Base-by-base conservation (phyloP, 345 rosid genomes). In the Lumnitzera racemosa region DNA sequence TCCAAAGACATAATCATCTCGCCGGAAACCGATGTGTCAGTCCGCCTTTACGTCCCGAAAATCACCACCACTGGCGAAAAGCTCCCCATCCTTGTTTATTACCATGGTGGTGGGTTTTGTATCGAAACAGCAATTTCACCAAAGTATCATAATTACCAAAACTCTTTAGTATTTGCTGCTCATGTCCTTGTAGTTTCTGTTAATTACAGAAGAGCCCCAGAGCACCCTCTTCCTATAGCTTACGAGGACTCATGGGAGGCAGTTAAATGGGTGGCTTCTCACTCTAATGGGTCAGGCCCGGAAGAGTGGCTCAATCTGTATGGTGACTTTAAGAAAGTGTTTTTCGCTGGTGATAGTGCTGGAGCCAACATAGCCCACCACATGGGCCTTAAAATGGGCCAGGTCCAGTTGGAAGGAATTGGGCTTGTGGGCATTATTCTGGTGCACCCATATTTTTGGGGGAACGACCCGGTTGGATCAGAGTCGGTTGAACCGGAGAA, bases 241-340 rank as follows among this genome's bases (percentile, higher is more conserved):
- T 58, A 76, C 1, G 81, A 78, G 13, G 81, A 81, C 23, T 78
- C 76, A 0, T 76, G 83, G 80, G 67, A 67, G 9, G 76, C 83
- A 2, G 62, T 81, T 15, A 50, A 62, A 24, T 76, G 83, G 82
- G 74, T 70, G 0, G 71, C 68, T 2, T 72, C 77, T n/a, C 82
- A 71, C 55, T 27, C 13, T 8, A 5, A 31, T 12, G 64, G 80
- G 1, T 5, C 24, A 0, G 74, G 80, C n/a, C 66, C 67, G 5
- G 80, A 79, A 49, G 24, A 51, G 43, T 74, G 79, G 84, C 55
- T 83, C 1, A 74, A 72, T 11, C 14, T 27, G 17, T 31, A 65
- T 14, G 80, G 72, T 16, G 82, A 80, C 59, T 64, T 75, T 5
- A 11, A 27, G 0, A 23, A 24, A 16, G 67, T 78, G 15, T 77